Percentiles rank a stretch among this genome's conserved stretches.
Conservation (phyloP, 257 asterid genomes). For the Solanum pennellii region DNA sequence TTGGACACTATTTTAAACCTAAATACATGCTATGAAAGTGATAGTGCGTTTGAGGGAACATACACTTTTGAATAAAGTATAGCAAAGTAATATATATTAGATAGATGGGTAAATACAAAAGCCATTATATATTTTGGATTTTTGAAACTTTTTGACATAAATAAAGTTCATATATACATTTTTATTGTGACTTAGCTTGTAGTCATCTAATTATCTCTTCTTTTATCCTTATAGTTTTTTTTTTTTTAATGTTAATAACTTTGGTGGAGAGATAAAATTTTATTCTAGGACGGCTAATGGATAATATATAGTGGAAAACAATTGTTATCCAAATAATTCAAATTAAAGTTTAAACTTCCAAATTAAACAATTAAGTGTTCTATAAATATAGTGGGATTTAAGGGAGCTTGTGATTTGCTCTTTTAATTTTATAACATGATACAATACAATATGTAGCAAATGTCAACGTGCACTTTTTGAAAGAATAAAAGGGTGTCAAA, state of each 20-base stretch:
- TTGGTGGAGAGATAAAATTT: not conserved
- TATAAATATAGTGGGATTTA: not conserved
- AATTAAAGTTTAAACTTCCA: not conserved
- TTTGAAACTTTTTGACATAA: not conserved
- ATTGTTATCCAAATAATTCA: not conserved
- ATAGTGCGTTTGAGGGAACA: not conserved
- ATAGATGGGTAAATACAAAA: not conserved
- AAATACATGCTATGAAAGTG: not conserved
- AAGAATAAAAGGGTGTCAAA: not conserved
- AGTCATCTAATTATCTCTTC: not conserved
- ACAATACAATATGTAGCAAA: not conserved
- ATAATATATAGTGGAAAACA: not conserved
- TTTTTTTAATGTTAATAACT: not conserved
- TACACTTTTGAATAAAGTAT: not conserved
- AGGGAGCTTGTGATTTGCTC: not conserved
- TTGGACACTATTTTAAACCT: not conserved
- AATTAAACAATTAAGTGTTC: not conserved
- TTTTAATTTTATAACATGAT: not conserved
- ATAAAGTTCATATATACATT: not conserved
- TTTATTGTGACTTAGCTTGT: not conserved
- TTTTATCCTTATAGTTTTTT: not conserved
- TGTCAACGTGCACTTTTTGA: not conserved
- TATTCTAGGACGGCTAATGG: not conserved
- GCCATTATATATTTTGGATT: not conserved
- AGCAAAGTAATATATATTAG: not conserved